Conservation (phyloP, 169 alveolate genomes). For the Plasmodium coatneyi region DNA sequence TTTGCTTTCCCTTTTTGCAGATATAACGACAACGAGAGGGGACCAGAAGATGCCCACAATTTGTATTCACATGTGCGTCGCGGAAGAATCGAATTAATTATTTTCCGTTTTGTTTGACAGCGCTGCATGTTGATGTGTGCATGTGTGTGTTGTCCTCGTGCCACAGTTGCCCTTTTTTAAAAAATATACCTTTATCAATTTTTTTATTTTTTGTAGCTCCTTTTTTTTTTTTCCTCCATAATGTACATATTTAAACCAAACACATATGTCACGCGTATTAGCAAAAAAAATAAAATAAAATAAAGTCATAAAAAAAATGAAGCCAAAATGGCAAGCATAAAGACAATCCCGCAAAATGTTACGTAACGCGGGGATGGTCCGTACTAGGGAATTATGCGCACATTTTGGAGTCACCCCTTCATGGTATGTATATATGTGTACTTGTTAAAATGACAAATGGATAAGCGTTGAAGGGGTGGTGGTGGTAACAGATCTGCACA, state of each 20-base stretch:
- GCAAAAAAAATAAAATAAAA: slow-evolving; percentile 3
- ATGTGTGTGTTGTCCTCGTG: neutral
- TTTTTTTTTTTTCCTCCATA: neutral
- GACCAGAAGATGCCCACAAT: neutral
- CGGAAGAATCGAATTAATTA: neutral
- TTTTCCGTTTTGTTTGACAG: slow-evolving; percentile 1
- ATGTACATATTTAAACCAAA: slow-evolving; percentile 30
- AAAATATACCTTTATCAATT: slow-evolving; percentile 24
- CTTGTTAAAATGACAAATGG: neutral
- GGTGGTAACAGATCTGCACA: neutral
- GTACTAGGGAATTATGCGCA: neutral
- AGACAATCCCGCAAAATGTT: neutral
- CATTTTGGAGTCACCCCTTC: neutral
- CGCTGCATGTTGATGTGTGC: neutral
- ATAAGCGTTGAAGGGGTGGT: neutral
- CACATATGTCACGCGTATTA: slow-evolving; percentile 8
- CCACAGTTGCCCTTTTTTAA: neutral
- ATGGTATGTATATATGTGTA: neutral
- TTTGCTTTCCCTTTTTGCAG: neutral
- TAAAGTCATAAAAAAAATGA: neutral
- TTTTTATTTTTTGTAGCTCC: slow-evolving; percentile 22
- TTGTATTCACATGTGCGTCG: neutral
- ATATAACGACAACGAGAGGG: neutral
- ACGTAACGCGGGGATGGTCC: neutral
- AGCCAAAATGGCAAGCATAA: neutral